phyloP scores from a whole-genome alignment of 202 grass and related monocot species.

The Panicum virgatum region DNA sequence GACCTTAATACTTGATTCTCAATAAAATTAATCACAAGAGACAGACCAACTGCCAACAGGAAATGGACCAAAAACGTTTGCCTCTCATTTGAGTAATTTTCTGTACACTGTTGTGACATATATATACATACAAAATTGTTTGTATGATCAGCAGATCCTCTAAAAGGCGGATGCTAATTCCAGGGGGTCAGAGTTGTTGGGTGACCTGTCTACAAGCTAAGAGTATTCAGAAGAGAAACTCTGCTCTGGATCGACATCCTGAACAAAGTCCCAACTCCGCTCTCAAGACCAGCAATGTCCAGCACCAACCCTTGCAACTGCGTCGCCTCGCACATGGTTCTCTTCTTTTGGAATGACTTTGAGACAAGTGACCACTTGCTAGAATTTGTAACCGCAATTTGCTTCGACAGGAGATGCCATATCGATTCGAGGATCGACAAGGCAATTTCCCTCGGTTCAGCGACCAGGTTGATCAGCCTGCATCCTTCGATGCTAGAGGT shows the following conservation, averaged over 20 bases:
- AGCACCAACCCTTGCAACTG: neutral
- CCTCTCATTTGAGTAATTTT: too few relatives aligned
- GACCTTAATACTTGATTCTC: too few relatives aligned
- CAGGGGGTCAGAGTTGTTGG: neutral
- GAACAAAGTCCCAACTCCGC: neutral
- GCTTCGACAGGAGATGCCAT: neutral
- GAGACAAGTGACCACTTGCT: neutral
- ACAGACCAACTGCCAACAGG: too few relatives aligned
- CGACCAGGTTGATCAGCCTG: neutral
- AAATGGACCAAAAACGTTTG: too few relatives aligned
- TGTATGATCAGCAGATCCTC: too few relatives aligned
- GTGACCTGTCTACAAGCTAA: neutral
- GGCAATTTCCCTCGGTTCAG: neutral
- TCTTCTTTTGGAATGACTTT: neutral
- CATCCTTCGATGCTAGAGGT: neutral
- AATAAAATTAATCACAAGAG: too few relatives aligned
- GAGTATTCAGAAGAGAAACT: neutral
- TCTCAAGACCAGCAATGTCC: neutral
- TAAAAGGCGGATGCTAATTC: neutral
- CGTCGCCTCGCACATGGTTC: neutral
- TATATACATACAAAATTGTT: neutral
- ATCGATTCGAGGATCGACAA: neutral
- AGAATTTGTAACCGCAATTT: neutral
- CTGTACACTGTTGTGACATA: too few relatives aligned
- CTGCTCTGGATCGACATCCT: neutral